A percentile compares a stretch with the other conserved stretches of the same genome.
Conservation (phyloP, 164 flowering plant genomes). For the Aristolochia fimbriata region DNA sequence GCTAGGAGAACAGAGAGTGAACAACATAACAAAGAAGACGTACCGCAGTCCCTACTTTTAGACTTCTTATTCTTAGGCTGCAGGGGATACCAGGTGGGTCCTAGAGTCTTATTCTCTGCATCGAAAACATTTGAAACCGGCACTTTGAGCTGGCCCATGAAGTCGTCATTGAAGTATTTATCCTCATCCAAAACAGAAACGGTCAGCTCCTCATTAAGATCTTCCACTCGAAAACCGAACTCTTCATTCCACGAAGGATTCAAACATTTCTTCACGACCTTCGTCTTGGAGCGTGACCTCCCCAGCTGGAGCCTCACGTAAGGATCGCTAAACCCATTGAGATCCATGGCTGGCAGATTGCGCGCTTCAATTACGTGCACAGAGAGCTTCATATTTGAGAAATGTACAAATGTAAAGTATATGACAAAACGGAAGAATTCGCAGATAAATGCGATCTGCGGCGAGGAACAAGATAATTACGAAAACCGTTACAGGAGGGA, state of each 20-base stretch:
- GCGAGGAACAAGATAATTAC: no score
- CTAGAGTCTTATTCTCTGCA: slow-evolving; percentile 52
- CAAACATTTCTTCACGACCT: slow-evolving; percentile 75
- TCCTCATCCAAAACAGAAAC: slow-evolving; percentile 79
- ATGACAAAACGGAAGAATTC: not conserved
- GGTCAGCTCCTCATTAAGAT: slow-evolving; percentile 59
- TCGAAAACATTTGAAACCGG: slow-evolving; percentile 62
- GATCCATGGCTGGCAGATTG: slow-evolving; percentile 71
- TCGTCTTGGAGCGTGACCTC: slow-evolving; percentile 47
- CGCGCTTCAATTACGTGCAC: slow-evolving; percentile 67
- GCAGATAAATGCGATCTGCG: not conserved
- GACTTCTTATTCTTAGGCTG: slow-evolving; percentile 67
- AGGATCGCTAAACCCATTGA: slow-evolving; percentile 79
- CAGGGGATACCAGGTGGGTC: slow-evolving; percentile 63
- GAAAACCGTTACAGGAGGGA: no score
- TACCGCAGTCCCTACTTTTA: slow-evolving; percentile 77
- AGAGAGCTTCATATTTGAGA: slow-evolving; percentile 52
- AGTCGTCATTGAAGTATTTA: slow-evolving; percentile 78
- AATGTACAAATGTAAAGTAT: not conserved
- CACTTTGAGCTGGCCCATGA: slow-evolving; percentile 59
- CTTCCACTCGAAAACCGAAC: slow-evolving; percentile 70
- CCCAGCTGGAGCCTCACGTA: slow-evolving; percentile 75
- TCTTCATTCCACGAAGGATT: slow-evolving; percentile 85
- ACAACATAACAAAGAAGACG: not conserved
- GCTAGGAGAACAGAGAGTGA: not conserved